Conservation (phyloP, 345 rosid species). For the Firmiana major region DNA sequence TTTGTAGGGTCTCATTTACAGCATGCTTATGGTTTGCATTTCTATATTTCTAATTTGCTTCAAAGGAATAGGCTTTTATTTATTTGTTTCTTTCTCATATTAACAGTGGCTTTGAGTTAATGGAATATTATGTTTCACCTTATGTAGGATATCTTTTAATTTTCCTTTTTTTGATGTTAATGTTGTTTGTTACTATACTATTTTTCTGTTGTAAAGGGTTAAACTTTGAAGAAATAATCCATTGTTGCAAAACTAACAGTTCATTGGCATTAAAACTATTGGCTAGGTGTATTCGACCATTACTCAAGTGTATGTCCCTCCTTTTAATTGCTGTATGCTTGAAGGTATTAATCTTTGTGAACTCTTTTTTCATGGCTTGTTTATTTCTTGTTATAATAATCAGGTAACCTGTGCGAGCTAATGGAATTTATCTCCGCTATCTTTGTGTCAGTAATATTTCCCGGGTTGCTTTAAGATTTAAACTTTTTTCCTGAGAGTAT, state of each 20-base stretch:
- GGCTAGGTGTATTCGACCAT: not conserved
- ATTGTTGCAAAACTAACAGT: not conserved
- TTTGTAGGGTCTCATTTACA: not conserved
- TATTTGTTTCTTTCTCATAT: not conserved
- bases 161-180: too few relatives aligned
- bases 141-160: too few relatives aligned
- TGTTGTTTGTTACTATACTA: not conserved
- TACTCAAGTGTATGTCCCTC: not conserved
- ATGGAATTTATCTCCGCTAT: not conserved
- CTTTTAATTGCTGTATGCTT: not conserved
- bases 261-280: not conserved
- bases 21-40: not conserved
- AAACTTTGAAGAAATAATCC: not conserved
- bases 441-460: not conserved
- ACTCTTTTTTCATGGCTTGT: not conserved
- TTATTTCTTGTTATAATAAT: too few relatives aligned
- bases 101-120: too few relatives aligned
- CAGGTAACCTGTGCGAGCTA: not conserved
- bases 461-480: not conserved
- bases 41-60: not conserved
- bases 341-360: not conserved
- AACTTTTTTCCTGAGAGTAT: not conserved
- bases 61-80: not conserved
- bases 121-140: too few relatives aligned
- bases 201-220: not conserved